phyloP scores from a whole-genome alignment of 805 yeast genomes.

The Jamesozyma piceae region DNA sequence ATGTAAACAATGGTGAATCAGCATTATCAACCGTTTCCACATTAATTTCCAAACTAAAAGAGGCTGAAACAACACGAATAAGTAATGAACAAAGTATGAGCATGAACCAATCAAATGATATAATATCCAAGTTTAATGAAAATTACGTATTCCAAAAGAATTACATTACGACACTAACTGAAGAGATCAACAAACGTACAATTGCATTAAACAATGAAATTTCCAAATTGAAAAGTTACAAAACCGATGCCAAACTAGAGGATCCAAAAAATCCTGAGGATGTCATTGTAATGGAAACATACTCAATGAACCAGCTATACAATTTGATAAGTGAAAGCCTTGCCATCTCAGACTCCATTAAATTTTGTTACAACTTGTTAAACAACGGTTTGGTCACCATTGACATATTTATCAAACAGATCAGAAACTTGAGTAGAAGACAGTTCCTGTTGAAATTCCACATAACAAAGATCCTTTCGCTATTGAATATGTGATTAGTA shows the following conservation, averaged over 20 bases:
- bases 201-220: not conserved
- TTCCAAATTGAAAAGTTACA: not conserved
- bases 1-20: not conserved
- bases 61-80: not conserved
- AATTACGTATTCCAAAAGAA: not conserved
- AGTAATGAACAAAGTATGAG: not conserved
- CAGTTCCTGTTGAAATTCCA: not conserved
- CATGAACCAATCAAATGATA: not conserved
- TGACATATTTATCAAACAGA: slow-evolving; percentile 29
- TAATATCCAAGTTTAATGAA: not conserved
- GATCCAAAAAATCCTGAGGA: not conserved
- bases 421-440: slow-evolving; percentile 40
- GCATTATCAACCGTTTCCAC: not conserved
- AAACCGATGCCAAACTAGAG: not conserved
- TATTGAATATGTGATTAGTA: too few species aligned
- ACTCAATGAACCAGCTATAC: slow-evolving; percentile 44
- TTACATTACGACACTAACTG: not conserved
- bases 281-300: slow-evolving; percentile 41
- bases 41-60: not conserved
- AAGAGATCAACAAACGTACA: not conserved
- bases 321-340: slow-evolving; percentile 50
- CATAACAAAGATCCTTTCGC: not conserved
- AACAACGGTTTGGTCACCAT: slow-evolving; percentile 14
- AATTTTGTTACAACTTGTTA: slow-evolving; percentile 33
- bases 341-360: slow-evolving; percentile 62